Percentiles rank a stretch among this genome's conserved stretches.
Conservation (phyloP, 495 filamentous ascomycete species). For the Hypomontagnella submonticulosa region DNA sequence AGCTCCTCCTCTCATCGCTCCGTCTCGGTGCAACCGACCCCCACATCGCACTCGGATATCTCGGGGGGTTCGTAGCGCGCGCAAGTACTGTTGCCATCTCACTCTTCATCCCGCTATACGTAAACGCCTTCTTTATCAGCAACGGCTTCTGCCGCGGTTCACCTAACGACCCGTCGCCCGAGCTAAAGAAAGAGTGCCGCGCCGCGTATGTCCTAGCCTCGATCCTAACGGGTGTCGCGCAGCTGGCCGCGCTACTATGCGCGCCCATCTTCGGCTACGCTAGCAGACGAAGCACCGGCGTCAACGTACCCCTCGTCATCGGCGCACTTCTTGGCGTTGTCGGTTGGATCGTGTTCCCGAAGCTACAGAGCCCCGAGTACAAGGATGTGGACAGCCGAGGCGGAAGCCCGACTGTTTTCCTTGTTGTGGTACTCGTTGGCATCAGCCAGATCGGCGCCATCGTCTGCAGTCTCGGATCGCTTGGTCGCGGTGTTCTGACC, state of each 20-base stretch:
- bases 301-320: slow-evolving; percentile 78
- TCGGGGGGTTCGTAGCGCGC: slow-evolving; percentile 94
- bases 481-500: slow-evolving; percentile 81
- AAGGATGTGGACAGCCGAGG: slow-evolving; percentile 65
- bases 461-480: slow-evolving; percentile 87
- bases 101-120: slow-evolving; percentile 89
- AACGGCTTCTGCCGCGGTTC: slow-evolving; percentile 79
- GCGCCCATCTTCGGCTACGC: slow-evolving; percentile 89
- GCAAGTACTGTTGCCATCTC: slow-evolving; percentile 96
- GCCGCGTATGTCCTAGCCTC: slow-evolving; percentile 87
- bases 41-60: slow-evolving; percentile 84
- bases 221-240: slow-evolving; percentile 85
- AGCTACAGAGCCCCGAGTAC: slow-evolving; percentile 75
- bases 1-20: slow-evolving; percentile 71
- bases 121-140: slow-evolving; percentile 88
- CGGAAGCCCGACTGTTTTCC: slow-evolving; percentile 73
- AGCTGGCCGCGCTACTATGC: slow-evolving; percentile 83
- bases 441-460: slow-evolving; percentile 95
- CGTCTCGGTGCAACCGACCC: slow-evolving; percentile 77
- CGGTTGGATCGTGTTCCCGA: slow-evolving; percentile 79
- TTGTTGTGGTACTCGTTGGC: slow-evolving; percentile 82
- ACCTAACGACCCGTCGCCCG: slow-evolving; percentile 66
- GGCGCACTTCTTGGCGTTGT: slow-evolving; percentile 76
- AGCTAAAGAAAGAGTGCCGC: slow-evolving; percentile 82
- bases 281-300: slow-evolving; percentile 66